Percentiles rank a stretch among this genome's conserved stretches.
phyloP scores from a whole-genome alignment of 1,284 basidiomycete species.

The Phellopilus nigrolimitatus region DNA sequence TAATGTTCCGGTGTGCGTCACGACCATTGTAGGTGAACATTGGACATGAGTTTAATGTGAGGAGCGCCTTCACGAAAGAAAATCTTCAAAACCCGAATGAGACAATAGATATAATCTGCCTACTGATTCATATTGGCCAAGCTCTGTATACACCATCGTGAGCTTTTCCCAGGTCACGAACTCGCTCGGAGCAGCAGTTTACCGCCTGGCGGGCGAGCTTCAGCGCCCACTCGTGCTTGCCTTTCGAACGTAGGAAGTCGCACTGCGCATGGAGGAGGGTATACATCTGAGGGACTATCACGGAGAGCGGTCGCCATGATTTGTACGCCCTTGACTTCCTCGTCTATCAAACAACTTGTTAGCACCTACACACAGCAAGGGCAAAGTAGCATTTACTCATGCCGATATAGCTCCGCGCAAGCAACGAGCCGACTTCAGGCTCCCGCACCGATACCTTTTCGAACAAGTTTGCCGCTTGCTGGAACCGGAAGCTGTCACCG shows the following conservation, averaged over 20 bases:
- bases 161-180: constrained; percentile 99
- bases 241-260: constrained; percentile 88
- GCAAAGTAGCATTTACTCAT: constrained; percentile 74
- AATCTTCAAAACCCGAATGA: not conserved
- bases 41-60: constrained; percentile 97
- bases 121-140: constrained; percentile 80
- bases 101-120: constrained; percentile 21
- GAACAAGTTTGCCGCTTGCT: constrained; percentile 91
- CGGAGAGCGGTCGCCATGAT: constrained; percentile 86
- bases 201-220: constrained; percentile 93
- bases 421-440: constrained; percentile 84
- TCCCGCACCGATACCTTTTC: constrained; percentile 85
- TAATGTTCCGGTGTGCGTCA: constrained; percentile 86
- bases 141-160: constrained; percentile 90
- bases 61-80: constrained; percentile 57
- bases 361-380: constrained; percentile 3
- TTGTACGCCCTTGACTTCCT: constrained; percentile 97
- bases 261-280: constrained; percentile 92
- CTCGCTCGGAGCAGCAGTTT: constrained; percentile 95
- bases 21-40: constrained; percentile 99
- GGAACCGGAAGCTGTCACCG: constrained; percentile 83
- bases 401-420: constrained; percentile 90
- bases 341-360: constrained; percentile 50
- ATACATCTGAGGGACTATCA: constrained; percentile 86
- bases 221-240: constrained; percentile 84